These are phyloP conservation scores for Cordyceps pruinosa DNA, from an alignment of 2,329 filamentous ascomycete genomes.

Conservation along the genomic window DNA sequence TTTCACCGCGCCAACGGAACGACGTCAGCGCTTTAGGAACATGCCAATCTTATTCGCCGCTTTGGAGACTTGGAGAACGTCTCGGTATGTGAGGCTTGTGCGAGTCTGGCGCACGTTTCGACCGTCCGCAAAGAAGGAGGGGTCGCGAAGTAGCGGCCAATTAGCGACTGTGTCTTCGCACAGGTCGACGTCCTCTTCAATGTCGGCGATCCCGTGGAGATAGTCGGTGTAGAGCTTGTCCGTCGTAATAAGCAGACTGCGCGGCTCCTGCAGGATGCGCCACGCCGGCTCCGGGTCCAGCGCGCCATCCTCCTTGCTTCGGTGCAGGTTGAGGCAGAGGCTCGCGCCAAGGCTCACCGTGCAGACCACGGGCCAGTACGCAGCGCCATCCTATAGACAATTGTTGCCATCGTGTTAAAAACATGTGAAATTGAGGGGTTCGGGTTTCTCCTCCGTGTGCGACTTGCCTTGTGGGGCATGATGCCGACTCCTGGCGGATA, in stretches of 20 bases:
- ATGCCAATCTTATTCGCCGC: constrained; percentile 60
- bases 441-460: neutral
- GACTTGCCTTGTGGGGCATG: constrained; percentile 71
- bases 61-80: constrained; percentile 77
- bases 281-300: constrained; percentile 43
- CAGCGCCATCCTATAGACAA: constrained; percentile 58
- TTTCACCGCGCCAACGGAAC: neutral
- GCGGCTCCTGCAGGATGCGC: constrained; percentile 72
- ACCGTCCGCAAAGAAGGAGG: constrained; percentile 40
- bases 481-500: constrained; percentile 87
- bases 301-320: constrained; percentile 54
- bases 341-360: constrained; percentile 79
- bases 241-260: constrained; percentile 71
- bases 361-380: constrained; percentile 82
- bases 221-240: constrained; percentile 61
- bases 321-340: constrained; percentile 71
- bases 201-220: constrained; percentile 67
- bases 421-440: neutral
- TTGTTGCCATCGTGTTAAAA: neutral
- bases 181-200: constrained; percentile 60
- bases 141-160: constrained; percentile 58
- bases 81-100: constrained; percentile 72
- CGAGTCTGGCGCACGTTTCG: constrained; percentile 52
- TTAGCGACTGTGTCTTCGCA: constrained; percentile 58
- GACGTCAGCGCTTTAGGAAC: constrained; percentile 32